Conservation (phyloP, 1,284 basidiomycete genomes). For the Naganishia albida region DNA sequence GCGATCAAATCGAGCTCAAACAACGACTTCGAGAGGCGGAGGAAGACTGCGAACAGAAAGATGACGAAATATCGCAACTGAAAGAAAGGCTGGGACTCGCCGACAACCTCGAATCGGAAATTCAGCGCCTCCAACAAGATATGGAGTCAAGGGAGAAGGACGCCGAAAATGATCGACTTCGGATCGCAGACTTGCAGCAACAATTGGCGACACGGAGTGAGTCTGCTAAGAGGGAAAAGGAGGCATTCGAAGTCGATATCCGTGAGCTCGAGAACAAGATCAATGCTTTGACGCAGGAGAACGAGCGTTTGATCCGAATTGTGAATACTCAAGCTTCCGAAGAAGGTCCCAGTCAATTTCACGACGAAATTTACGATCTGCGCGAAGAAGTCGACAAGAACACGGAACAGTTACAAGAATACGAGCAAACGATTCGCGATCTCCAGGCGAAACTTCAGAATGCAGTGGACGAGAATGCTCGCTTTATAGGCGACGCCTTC, state of each 20-base stretch:
- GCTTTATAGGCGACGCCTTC: constrained; percentile 23
- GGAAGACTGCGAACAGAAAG: constrained; percentile 17
- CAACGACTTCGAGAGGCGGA: constrained; percentile 5
- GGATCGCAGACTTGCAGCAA: constrained; percentile 26
- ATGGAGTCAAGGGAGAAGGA: constrained; percentile 13
- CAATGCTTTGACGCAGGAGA: constrained; percentile 12
- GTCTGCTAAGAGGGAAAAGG: constrained; percentile 19
- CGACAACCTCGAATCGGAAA: constrained; percentile 27
- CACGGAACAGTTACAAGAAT: constrained; percentile 27
- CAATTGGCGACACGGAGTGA: constrained; percentile 25
- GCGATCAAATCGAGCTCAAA: not conserved
- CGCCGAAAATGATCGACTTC: constrained; percentile 14
- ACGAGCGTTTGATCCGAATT: not conserved
- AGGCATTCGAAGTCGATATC: constrained; percentile 27
- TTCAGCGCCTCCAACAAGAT: constrained; percentile 29
- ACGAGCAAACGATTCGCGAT: constrained; percentile 25
- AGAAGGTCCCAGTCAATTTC: constrained; percentile 4
- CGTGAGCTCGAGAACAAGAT: constrained; percentile 29
- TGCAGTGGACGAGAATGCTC: constrained; percentile 16
- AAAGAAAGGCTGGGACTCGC: not conserved
- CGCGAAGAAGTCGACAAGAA: constrained; percentile 15
- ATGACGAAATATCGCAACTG: constrained; percentile 14
- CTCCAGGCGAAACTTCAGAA: constrained; percentile 17
- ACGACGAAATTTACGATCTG: constrained; percentile 13
- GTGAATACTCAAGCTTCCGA: not conserved